phyloP scores from a whole-genome alignment of 192 early-diverging fungal genomes.

The Cladochytrium replicatum region DNA sequence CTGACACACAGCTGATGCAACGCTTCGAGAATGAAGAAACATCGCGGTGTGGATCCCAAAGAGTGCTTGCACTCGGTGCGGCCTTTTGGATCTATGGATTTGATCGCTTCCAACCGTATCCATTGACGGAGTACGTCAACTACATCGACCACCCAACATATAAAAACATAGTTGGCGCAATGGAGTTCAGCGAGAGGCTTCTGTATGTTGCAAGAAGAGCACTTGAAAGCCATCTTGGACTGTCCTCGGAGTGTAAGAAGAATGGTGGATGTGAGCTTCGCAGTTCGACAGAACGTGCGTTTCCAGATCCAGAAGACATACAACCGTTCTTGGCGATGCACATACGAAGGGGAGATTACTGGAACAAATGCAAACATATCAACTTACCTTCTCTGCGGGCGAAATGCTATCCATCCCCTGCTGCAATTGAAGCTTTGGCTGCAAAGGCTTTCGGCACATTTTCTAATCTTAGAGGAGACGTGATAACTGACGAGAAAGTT shows the following conservation, averaged over 20 bases:
- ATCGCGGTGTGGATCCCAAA: too few relatives aligned
- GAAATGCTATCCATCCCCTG: slow-evolving; percentile 11
- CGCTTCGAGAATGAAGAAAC: slow-evolving; percentile 8
- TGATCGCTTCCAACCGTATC: slow-evolving; percentile 11
- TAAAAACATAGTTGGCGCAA: too few relatives aligned
- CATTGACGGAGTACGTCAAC: slow-evolving; percentile 3
- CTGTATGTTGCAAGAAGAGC: too few relatives aligned
- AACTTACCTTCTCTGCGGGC: neutral
- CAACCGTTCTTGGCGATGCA: slow-evolving; percentile 16
- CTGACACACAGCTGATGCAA: neutral
- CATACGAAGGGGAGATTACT: slow-evolving; percentile 24
- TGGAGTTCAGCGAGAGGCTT: too few relatives aligned
- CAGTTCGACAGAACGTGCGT: neutral
- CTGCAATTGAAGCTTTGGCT: too few relatives aligned
- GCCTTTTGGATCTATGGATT: slow-evolving; percentile 31
- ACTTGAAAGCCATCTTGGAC: too few relatives aligned
- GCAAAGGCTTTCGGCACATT: too few relatives aligned
- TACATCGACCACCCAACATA: too few relatives aligned
- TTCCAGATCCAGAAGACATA: slow-evolving; percentile 3
- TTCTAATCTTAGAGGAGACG: too few relatives aligned
- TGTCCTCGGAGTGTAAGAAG: slow-evolving; percentile 4
- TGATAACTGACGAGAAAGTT: too few relatives aligned
- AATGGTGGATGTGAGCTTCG: neutral
- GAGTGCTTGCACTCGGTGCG: slow-evolving; percentile 19
- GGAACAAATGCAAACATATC: slow-evolving; percentile 17